Evolutionary conservation across 768 basidiomycete genomes (phyloP), one percentile per base, ranked within the genome.

Genomic region (Lactarius deliciosus): DNA sequence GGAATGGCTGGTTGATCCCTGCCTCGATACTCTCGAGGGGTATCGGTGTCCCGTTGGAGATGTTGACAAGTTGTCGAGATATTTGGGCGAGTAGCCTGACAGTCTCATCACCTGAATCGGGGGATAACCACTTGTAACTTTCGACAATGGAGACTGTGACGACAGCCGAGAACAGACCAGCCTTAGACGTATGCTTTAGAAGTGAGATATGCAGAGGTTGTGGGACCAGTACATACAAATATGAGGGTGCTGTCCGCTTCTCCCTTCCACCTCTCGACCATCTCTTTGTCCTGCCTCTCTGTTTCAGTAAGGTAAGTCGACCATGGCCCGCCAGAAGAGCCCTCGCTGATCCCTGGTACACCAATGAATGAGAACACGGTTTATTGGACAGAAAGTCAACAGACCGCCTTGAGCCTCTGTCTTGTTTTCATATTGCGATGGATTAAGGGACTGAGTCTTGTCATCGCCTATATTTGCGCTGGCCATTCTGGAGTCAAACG

Each of bases 161-260:
- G 16, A 57, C 66, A 2, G 60, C 68, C 5, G 68, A 66, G 43
- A 69, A 69, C 3, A 69, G 57, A 32, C 68, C 60, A 11, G 68
- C 55, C 68, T 69, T 50, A 11, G n/a, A 13, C 16, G 4, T 40
- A 18, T 15, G 38, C 20, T 15, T 50, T n/a, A 62, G 38, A 30
- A 18, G 20, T 0, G 18, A 40, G 16, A 40, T 40, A 40, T 40
- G 38, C 13, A 40, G 38, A 40, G 38, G 36, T 38, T 11, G 36
- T 11, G 15, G 15, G 38, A 38, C 38, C 15, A 15, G 38, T 13
- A 40, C 38, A 40, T 40, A 40, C 38, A 40, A 40, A 40, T 5
- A 40, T 40, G 38, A 40, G 38, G 38, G 38, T 15, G 38, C 38
- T 40, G 38, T 40, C 38, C 38, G 38, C 38, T 40, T 40, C 38